Percentiles rank a stretch among this genome's conserved stretches.
Evolutionary conservation across 768 basidiomycete genomes (phyloP).

Genomic region (Pulveroboletus frians): DNA sequence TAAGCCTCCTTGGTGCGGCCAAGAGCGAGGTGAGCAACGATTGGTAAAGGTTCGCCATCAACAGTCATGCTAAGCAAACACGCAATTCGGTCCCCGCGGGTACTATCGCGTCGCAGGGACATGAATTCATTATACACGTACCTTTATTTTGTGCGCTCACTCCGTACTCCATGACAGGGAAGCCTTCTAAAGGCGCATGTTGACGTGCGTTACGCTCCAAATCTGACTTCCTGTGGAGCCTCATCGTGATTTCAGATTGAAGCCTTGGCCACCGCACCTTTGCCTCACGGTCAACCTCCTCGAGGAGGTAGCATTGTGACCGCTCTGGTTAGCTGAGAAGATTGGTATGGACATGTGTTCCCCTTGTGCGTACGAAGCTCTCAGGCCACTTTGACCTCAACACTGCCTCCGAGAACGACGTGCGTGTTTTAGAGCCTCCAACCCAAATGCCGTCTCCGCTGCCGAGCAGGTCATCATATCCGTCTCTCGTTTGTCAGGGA

Average conservation of each 20-base stretch:
- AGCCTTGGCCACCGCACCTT: slow-evolving; percentile 77
- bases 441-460: slow-evolving; percentile 87
- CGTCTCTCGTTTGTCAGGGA: slow-evolving; percentile 87
- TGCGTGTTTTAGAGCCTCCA: slow-evolving; percentile 86
- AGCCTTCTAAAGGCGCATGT: slow-evolving; percentile 79
- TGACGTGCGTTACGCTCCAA: slow-evolving; percentile 47
- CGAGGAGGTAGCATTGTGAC: slow-evolving; percentile 45
- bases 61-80: background rate
- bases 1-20: slow-evolving; percentile 73
- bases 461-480: slow-evolving; percentile 91
- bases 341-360: background rate
- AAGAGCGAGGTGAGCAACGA: slow-evolving; percentile 60
- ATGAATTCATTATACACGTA: slow-evolving; percentile 61
- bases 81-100: slow-evolving; percentile 63
- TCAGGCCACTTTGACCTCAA: slow-evolving; percentile 90
- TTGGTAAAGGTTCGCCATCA: background rate
- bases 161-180: slow-evolving; percentile 43
- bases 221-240: slow-evolving; percentile 8
- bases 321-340: slow-evolving; percentile 1
- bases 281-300: slow-evolving; percentile 73
- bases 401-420: slow-evolving; percentile 72
- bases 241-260: slow-evolving; percentile 48
- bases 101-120: slow-evolving; percentile 67
- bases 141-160: background rate
- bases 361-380: background rate